Conservation (phyloP, 2,329 filamentous ascomycete species). For the Sporothrix brasiliensis region DNA sequence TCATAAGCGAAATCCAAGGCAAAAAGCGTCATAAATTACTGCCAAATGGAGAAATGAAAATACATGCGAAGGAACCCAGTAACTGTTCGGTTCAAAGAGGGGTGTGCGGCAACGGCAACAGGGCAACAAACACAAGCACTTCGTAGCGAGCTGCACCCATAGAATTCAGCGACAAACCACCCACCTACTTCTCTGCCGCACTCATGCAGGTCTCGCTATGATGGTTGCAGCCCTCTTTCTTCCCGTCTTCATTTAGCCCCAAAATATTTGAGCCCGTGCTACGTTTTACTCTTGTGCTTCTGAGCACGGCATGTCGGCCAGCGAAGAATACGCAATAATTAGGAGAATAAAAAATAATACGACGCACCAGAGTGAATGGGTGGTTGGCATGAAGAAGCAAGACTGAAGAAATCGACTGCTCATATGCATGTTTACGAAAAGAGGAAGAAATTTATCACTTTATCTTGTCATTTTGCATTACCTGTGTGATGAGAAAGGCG, state of each 20-base stretch:
- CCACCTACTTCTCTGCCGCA: background rate
- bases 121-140: background rate
- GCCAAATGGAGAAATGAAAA: slow-evolving; percentile 9
- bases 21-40: background rate
- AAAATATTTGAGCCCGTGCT: background rate
- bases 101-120: background rate
- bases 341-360: background rate
- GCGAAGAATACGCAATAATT: background rate
- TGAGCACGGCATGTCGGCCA: slow-evolving; percentile 19
- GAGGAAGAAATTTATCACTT: background rate
- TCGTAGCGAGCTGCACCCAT: background rate
- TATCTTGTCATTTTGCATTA: no score
- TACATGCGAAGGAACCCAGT: no score
- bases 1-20: background rate
- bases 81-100: background rate
- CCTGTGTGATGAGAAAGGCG: background rate
- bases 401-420: background rate
- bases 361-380: background rate
- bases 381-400: background rate
- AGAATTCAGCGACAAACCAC: background rate
- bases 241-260: background rate
- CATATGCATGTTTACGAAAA: slow-evolving; percentile 5
- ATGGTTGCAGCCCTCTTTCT: no score
- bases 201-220: background rate
- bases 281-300: slow-evolving; percentile 24